A percentile compares a stretch with the other conserved stretches of the same genome.
These are phyloP conservation scores for Chrysopogon serrulatus DNA, from an alignment of 176 grass and related monocot species.

Conservation along the genomic window DNA sequence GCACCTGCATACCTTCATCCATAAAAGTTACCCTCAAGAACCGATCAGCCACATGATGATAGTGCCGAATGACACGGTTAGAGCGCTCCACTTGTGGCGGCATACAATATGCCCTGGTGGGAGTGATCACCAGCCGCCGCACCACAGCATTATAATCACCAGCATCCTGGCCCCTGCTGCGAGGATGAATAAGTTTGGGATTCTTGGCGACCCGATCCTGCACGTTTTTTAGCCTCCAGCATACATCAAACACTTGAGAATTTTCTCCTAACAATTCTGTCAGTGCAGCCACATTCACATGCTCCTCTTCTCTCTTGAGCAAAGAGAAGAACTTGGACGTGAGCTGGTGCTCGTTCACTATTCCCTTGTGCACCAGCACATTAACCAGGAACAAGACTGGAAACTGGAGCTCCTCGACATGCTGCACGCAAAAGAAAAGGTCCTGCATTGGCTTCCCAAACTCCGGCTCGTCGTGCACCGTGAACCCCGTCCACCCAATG, in stretches of 20 bases:
- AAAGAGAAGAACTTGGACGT: constrained; percentile 56
- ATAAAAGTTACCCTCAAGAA: constrained; percentile 92
- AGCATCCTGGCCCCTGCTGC: background rate
- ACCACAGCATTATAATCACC: constrained; percentile 32
- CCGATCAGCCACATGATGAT: constrained; percentile 54
- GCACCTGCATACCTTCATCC: constrained; percentile 69
- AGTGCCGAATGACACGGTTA: constrained; percentile 66
- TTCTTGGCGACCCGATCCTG: constrained; percentile 21
- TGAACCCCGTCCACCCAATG: background rate
- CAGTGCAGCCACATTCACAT: constrained; percentile 34
- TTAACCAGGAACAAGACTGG: constrained; percentile 66
- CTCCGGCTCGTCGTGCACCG: constrained; percentile 32
- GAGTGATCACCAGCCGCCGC: constrained; percentile 73
- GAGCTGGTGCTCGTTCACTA: constrained; percentile 67
- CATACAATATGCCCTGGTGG: constrained; percentile 68
- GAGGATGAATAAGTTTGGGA: constrained; percentile 13
- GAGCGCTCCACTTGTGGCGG: constrained; percentile 70
- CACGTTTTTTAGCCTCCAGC: constrained; percentile 4
- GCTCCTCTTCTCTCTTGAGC: constrained; percentile 36
- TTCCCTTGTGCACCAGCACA: constrained; percentile 71
- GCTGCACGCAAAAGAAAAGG: constrained; percentile 55
- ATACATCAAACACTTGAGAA: constrained; percentile 19
- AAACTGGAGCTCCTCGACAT: constrained; percentile 43
- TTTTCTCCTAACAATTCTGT: constrained; percentile 42
- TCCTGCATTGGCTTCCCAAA: constrained; percentile 34